These are phyloP conservation scores for Candida nanaspora DNA, from an alignment of 805 yeast species.

Conservation along the genomic window DNA sequence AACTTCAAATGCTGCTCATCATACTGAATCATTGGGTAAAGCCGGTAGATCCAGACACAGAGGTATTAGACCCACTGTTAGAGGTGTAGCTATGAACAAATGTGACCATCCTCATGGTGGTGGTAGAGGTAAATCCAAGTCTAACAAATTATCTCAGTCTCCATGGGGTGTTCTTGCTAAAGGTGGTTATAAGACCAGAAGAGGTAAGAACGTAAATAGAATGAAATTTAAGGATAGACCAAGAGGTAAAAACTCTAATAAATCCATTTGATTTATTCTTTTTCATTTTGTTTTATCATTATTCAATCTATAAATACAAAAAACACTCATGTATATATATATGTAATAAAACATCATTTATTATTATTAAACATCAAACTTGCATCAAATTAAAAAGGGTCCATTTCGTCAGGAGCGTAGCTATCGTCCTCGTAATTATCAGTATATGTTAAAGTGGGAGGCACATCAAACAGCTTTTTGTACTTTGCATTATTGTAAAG, in stretches of 20 bases:
- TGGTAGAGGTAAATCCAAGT: constrained; percentile 99
- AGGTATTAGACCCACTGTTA: constrained; percentile 90
- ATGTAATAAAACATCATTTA: too few relatives aligned
- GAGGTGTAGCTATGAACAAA: constrained; percentile 98
- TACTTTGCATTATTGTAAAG: neutral
- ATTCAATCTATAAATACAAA: too few relatives aligned
- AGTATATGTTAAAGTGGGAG: too few relatives aligned
- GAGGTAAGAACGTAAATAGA: constrained; percentile 78
- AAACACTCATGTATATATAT: constrained; percentile 2
- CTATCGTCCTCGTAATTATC: too few relatives aligned
- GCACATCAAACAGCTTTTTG: neutral
- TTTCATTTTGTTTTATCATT: neutral
- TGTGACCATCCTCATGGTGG: constrained; percentile 99
- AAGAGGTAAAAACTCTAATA: constrained; percentile 46
- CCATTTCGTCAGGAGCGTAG: too few relatives aligned
- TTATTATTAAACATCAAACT: too few relatives aligned
- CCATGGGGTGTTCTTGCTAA: constrained; percentile 94
- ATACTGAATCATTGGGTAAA: constrained; percentile 83
- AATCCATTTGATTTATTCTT: neutral
- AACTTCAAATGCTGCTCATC: constrained; percentile 90
- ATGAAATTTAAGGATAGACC: constrained; percentile 89
- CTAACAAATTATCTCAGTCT: constrained; percentile 87
- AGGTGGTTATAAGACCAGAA: constrained; percentile 90
- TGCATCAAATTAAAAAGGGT: neutral
- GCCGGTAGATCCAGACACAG: constrained; percentile 92